A percentile compares a stretch with the other conserved stretches of the same genome.
phyloP scores from a whole-genome alignment of 164 flowering plant species.

The Pachysandra terminalis region DNA sequence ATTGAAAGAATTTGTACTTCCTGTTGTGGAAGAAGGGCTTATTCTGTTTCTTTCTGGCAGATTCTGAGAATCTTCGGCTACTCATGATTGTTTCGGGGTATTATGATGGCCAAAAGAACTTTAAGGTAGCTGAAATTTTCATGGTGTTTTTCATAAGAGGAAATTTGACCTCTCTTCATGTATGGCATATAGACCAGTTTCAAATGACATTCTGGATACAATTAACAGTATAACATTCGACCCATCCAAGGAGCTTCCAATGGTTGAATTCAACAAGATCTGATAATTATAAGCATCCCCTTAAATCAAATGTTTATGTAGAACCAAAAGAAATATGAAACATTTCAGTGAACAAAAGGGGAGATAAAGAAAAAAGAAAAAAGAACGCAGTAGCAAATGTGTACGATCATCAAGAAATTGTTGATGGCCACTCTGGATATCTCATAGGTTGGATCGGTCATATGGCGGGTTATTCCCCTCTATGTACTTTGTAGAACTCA shows the following conservation, averaged over 20 bases:
- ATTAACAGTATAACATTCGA: no score
- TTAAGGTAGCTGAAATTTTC: conserved; percentile 42
- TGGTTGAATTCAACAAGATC: background rate
- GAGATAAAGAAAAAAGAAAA: no score
- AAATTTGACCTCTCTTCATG: background rate
- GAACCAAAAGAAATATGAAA: background rate
- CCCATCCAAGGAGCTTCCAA: background rate
- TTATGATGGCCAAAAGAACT: conserved; percentile 52
- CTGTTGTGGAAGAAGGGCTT: background rate
- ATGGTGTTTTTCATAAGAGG: background rate
- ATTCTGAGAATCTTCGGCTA: conserved; percentile 50
- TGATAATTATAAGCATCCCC: no score
- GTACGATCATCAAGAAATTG: no score
- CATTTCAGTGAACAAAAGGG: background rate
- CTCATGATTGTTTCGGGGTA: conserved; percentile 68
- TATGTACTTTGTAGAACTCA: no score
- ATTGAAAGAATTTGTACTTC: background rate
- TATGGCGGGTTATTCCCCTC: no score
- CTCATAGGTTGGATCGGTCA: no score
- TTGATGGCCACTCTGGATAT: no score
- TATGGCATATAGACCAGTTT: background rate
- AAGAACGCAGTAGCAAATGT: no score
- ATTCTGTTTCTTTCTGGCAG: conserved; percentile 24
- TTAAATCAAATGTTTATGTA: no score
- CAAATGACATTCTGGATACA: background rate